A percentile compares a stretch with the other conserved stretches of the same genome.
phyloP scores from a whole-genome alignment of 108 stramenopile species.

The Nitzschia sp. region DNA sequence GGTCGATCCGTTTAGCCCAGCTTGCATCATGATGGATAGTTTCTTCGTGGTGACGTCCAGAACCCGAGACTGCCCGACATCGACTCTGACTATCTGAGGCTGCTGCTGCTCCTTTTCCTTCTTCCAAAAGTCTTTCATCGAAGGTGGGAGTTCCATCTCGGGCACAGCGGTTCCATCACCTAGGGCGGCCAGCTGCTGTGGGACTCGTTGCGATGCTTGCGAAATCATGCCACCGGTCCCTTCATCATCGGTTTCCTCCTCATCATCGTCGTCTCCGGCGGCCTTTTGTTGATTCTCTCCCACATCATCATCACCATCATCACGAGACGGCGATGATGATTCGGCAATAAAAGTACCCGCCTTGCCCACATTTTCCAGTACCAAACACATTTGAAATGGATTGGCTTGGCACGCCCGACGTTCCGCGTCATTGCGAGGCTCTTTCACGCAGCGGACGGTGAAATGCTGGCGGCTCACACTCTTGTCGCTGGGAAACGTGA shows the following conservation, averaged over 20 bases:
- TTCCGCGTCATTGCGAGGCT: conserved; percentile 28
- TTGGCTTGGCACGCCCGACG: conserved; percentile 13
- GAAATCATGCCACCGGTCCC: conserved; percentile 5
- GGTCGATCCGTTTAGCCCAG: conserved; percentile 21
- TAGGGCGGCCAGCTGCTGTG: background rate
- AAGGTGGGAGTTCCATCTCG: conserved; percentile 16
- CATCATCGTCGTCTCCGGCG: conserved; percentile 19
- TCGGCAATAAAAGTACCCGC: conserved; percentile 25
- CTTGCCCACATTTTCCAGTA: conserved; percentile 33
- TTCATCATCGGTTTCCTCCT: conserved; percentile 24
- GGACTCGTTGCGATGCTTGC: conserved; percentile 2
- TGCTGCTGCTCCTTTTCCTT: background rate
- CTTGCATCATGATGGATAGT: conserved; percentile 19
- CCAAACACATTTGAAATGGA: conserved; percentile 25
- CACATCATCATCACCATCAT: background rate
- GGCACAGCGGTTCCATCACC: background rate
- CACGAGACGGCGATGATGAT: background rate
- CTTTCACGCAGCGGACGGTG: conserved; percentile 1
- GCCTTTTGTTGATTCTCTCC: background rate
- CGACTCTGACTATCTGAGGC: conserved; percentile 8
- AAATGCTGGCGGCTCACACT: conserved; percentile 29
- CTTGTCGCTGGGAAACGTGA: conserved; percentile 27
- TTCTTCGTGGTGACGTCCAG: conserved; percentile 2
- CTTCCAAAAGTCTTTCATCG: background rate
- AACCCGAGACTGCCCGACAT: conserved; percentile 17